phyloP scores from a whole-genome alignment of 2,329 filamentous ascomycete species.

The Proliferodiscus dingleyae region DNA sequence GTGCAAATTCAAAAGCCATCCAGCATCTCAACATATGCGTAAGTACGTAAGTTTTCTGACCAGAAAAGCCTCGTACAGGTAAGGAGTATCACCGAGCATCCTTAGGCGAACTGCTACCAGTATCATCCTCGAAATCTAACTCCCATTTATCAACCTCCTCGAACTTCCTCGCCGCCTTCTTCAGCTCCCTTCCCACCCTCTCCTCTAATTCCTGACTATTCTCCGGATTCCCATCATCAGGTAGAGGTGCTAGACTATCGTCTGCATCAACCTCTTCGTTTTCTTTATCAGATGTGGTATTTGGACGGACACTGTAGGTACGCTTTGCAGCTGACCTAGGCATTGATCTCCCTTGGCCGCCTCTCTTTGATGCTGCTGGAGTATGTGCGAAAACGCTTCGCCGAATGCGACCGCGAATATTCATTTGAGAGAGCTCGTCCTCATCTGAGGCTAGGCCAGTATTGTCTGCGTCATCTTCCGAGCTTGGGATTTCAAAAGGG shows the following conservation, averaged over 20 bases:
- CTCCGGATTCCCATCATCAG: conserved; percentile 36
- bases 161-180: conserved; percentile 57
- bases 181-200: conserved; percentile 43
- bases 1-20: neutral
- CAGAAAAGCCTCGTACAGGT: too few relatives aligned
- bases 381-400: conserved; percentile 18
- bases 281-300: conserved; percentile 50
- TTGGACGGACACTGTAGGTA: conserved; percentile 43
- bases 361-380: conserved; percentile 22
- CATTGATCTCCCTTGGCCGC: conserved; percentile 21
- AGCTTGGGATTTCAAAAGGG: conserved; percentile 39
- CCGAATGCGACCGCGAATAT: conserved; percentile 34
- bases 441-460: conserved; percentile 47
- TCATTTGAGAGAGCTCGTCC: conserved; percentile 50
- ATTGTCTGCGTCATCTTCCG: conserved; percentile 42
- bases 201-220: conserved; percentile 36
- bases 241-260: conserved; percentile 38
- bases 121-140: conserved; percentile 61
- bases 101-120: conserved; percentile 46
- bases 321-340: conserved; percentile 26
- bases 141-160: conserved; percentile 66
- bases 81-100: conserved; percentile 45
- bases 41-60: too few relatives aligned
- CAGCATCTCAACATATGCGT: neutral
- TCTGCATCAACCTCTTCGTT: conserved; percentile 41